Evolutionary conservation across 2,329 filamentous ascomycete genomes (phyloP).

Genomic region (Byssochlamys sp.): DNA sequence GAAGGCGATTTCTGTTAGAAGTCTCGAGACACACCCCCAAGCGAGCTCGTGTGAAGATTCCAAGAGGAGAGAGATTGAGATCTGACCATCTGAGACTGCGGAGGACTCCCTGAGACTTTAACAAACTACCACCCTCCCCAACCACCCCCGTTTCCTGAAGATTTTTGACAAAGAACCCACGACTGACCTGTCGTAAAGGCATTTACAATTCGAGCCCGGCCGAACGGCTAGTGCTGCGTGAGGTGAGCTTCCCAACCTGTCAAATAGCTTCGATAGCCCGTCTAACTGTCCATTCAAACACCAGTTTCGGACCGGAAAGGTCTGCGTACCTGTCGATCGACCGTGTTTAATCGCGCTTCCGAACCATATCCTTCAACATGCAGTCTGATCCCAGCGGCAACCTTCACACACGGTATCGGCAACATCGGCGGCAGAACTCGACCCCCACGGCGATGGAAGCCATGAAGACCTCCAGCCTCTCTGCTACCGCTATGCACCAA

Average conservation of each 20-base stretch:
- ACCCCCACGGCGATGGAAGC: conserved; percentile 70
- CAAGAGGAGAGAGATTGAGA: neutral
- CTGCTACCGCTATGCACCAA: conserved; percentile 43
- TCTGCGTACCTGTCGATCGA: neutral
- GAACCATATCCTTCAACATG: conserved; percentile 63
- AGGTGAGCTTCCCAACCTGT: conserved; percentile 45
- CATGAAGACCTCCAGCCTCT: conserved; percentile 59
- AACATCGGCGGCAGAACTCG: conserved; percentile 80
- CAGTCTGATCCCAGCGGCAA: conserved; percentile 65
- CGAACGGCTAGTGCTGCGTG: conserved; percentile 75
- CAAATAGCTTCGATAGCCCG: neutral
- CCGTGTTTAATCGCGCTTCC: neutral
- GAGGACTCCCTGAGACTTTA: neutral
- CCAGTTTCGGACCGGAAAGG: neutral
- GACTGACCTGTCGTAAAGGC: neutral
- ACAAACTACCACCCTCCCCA: neutral
- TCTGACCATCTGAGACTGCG: neutral
- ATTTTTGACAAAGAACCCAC: neutral
- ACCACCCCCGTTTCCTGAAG: neutral
- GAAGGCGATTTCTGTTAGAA: neutral
- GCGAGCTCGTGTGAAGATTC: neutral
- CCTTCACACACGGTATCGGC: conserved; percentile 63
- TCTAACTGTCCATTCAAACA: neutral
- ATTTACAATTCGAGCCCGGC: conserved; percentile 17
- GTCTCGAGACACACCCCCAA: neutral